These are phyloP conservation scores for Penicillium brasilianum DNA, from an alignment of 2,329 filamentous ascomycete species.

Conservation along the genomic window DNA sequence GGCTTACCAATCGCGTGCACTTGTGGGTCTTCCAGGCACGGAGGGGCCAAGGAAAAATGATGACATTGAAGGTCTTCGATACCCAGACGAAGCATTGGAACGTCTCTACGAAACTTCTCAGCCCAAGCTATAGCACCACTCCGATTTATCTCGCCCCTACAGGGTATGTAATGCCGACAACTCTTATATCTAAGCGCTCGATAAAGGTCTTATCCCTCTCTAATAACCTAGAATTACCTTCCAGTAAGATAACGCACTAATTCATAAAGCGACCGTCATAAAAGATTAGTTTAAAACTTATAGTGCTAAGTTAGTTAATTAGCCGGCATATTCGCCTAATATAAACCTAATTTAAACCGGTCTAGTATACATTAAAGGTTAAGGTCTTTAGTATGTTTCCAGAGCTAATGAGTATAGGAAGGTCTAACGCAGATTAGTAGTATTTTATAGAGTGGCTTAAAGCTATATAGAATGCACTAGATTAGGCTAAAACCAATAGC, in stretches of 20 bases:
- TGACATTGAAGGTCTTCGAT: constrained; percentile 12
- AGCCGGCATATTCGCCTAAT: constrained; percentile 9
- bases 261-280: too few species aligned
- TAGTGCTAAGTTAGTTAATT: too few species aligned
- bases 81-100: constrained; percentile 15
- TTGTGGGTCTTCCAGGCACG: constrained; percentile 13
- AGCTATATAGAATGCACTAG: not conserved
- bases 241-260: too few species aligned
- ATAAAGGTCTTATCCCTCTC: too few species aligned
- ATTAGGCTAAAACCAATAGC: not conserved
- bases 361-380: constrained; percentile 1
- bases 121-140: not conserved
- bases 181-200: too few species aligned
- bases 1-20: constrained; percentile 12
- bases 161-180: too few species aligned
- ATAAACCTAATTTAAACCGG: constrained; percentile 7
- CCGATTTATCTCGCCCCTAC: constrained; percentile 13
- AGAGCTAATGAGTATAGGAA: constrained; percentile 4
- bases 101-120: constrained; percentile 13
- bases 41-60: constrained; percentile 9
- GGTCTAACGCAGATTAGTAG: not conserved
- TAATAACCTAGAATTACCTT: too few species aligned
- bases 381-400: constrained; percentile 4
- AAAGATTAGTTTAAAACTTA: too few species aligned
- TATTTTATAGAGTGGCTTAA: constrained; percentile 3